Conservation (phyloP, 768 basidiomycete genomes). For the Suillus subalutaceus region DNA sequence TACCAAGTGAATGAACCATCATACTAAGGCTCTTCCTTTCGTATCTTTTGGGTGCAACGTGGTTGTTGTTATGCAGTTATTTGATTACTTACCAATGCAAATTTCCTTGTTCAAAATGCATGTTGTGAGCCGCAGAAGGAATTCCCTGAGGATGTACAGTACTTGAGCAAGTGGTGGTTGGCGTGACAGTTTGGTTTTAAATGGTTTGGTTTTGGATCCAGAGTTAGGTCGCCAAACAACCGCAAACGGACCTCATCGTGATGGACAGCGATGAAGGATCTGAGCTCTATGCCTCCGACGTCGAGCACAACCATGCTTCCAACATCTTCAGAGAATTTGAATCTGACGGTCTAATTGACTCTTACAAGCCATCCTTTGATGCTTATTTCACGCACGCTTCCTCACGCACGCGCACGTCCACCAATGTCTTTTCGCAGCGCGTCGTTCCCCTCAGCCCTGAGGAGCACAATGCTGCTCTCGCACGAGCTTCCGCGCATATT, state of each 20-base stretch:
- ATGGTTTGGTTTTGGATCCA: background rate
- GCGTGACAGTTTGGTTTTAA: background rate
- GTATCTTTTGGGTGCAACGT: background rate
- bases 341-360: slow-evolving; percentile 12
- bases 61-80: background rate
- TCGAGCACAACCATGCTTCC: slow-evolving; percentile 21
- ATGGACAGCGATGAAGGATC: slow-evolving; percentile 31
- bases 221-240: background rate
- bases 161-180: background rate
- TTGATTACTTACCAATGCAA: background rate
- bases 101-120: background rate
- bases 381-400: slow-evolving; percentile 76
- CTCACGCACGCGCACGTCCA: slow-evolving; percentile 70
- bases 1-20: background rate
- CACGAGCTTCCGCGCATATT: slow-evolving; percentile 8
- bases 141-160: background rate
- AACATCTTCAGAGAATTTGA: slow-evolving; percentile 12
- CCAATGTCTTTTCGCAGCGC: slow-evolving; percentile 76
- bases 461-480: slow-evolving; percentile 49
- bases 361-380: slow-evolving; percentile 69
- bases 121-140: background rate
- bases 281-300: slow-evolving; percentile 32
- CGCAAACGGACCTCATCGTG: background rate
- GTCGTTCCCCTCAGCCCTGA: slow-evolving; percentile 72
- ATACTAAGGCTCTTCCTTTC: background rate